Evolutionary conservation across 371 early-diverging fungal species (phyloP), one percentile per base, ranked within the genome.

Genomic region (Chytridiales sp.): DNA sequence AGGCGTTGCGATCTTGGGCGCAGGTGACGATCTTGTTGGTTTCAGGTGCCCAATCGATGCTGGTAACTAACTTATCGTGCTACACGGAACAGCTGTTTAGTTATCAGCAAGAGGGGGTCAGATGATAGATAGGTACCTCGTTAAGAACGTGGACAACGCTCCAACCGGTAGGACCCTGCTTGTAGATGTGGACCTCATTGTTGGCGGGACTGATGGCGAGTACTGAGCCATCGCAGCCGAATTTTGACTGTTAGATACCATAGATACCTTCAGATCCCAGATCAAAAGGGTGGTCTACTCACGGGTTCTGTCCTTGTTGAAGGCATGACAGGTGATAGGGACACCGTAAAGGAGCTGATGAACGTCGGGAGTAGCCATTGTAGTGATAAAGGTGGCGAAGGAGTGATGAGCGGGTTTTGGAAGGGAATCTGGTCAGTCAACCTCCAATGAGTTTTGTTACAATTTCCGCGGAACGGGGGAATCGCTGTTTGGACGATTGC

Each of bases 1-100:
- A 98, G 19, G 97, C 97, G 70, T 98, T 97, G 61, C 95, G 87
- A 76, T 98, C 98, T 79, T 97, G 97, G 47, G 94, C 93, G 76
- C 96, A 94, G 24, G 97, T 90, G 17, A 96, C 97, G 61, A 97
- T 90, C 49, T 92, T 85, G 82, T 97, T 94, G 54, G 95, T 87
- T 52, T 87, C 85, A 60, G 94, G 95, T 6, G 98, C 95, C 92
- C 95, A 94, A 74, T 97, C 98, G 66, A 97, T 86, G 53, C 89
- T 82, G 8, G 97, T 97, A 40, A 97, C 94, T 26, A 93, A 87
- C 72, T 93, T 86, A 83, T 95, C 95, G 74, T 98, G 98, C 91
- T 94, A 62, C 1, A 19, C 41, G 1, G 43, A 41, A 31, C 19
- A 19, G 29, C 38, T 29, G 8, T 27, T 56, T 44, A 17, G 15